Conservation (phyloP, 1,284 basidiomycete species). For the Spongispora temasekensis region DNA sequence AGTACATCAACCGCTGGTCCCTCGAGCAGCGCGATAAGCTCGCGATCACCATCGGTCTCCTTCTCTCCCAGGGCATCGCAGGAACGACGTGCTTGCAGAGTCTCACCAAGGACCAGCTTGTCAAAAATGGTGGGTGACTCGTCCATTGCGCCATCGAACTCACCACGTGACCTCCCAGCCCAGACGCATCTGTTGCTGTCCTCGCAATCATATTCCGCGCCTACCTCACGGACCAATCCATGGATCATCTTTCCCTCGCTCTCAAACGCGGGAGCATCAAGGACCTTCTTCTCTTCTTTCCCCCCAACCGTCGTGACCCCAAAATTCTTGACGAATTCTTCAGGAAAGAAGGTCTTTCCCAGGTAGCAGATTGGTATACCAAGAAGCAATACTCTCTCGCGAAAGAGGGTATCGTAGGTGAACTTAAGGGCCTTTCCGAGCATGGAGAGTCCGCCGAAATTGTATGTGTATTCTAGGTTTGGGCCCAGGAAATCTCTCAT, state of each 20-base stretch:
- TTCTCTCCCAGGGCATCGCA: conserved; percentile 82
- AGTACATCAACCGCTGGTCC: conserved; percentile 88
- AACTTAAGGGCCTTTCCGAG: conserved; percentile 60
- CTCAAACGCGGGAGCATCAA: conserved; percentile 85
- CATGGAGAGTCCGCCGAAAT: conserved; percentile 64
- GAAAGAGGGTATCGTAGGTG: conserved; percentile 66
- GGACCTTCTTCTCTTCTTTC: conserved; percentile 88
- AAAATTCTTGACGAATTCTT: conserved; percentile 84
- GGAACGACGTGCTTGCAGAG: conserved; percentile 76
- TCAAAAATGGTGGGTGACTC: conserved; percentile 78
- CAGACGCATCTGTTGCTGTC: conserved; percentile 78
- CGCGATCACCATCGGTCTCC: conserved; percentile 76
- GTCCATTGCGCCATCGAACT: neutral
- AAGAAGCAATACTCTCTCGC: conserved; percentile 81
- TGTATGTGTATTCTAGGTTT: conserved; percentile 42
- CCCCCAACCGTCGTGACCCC: conserved; percentile 73
- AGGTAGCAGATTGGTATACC: conserved; percentile 89
- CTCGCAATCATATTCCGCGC: conserved; percentile 80
- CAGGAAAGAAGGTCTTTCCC: conserved; percentile 72
- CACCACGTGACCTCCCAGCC: conserved; percentile 2
- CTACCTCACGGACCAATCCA: conserved; percentile 77
- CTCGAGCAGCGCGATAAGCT: conserved; percentile 79
- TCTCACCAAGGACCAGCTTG: conserved; percentile 90
- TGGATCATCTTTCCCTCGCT: conserved; percentile 80
- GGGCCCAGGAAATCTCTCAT: conserved; percentile 14